Conservation (phyloP, 345 rosid species). For the Chamaenerion angustifolium region DNA sequence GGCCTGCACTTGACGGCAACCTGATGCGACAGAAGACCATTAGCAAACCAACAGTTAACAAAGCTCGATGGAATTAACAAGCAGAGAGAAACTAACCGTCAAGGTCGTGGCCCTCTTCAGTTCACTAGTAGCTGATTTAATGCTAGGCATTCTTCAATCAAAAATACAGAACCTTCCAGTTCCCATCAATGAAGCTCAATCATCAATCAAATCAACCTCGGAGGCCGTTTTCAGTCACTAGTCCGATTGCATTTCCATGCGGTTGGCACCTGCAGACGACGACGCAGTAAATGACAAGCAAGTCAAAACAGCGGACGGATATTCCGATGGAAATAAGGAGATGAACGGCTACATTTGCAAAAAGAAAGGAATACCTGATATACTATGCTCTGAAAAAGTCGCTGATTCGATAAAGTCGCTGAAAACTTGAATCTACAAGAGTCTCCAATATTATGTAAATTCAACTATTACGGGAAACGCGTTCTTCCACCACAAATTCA, state of each 20-base stretch:
- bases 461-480: not conserved
- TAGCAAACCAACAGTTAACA: not conserved
- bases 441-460: too few species aligned
- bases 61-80: not conserved
- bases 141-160: constrained; percentile 12
- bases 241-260: too few species aligned
- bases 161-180: not conserved
- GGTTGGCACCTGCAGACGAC: not conserved
- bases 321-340: not conserved
- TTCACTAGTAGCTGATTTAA: constrained; percentile 3
- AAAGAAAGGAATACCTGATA: not conserved
- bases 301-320: too few species aligned
- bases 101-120: constrained; percentile 9
- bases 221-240: too few species aligned
- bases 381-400: too few species aligned
- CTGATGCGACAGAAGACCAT: constrained; percentile 15
- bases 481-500: not conserved
- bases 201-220: too few species aligned
- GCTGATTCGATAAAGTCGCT: too few species aligned
- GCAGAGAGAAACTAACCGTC: constrained; percentile 2
- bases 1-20: constrained; percentile 89
- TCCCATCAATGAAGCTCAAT: not conserved
- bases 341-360: constrained; percentile 4
- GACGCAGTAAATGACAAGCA: not conserved
- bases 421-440: too few species aligned